Evolutionary conservation across 2,329 filamentous ascomycete species (phyloP), one percentile per base, ranked within the genome.

Genomic region (Fusarium tricinctum): DNA sequence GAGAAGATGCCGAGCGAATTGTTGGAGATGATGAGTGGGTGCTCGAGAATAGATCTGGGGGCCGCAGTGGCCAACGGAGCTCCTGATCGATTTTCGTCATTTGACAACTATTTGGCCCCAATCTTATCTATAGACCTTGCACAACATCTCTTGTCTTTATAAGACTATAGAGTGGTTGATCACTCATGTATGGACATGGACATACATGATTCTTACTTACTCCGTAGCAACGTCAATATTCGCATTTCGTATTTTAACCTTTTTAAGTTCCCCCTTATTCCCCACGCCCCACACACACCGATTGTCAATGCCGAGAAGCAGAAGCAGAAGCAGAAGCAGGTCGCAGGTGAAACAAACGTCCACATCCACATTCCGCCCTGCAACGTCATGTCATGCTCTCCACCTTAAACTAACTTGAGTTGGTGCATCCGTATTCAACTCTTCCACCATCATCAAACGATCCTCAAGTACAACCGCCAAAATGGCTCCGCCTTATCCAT

Each of bases 401-500:
- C 26, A 26, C 26, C 26, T 26, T 26, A 10, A 26, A 26, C 26
- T 26, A 10, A 33, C 32, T n/a, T 15, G 17, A 7, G 17, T 30
- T 23, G 22, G 22, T 23, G 22, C 7, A 13, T 14, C 13, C 30
- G 13, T 32, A 32, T 32, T 12, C 30, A 33, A 20, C 47, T n/a
- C 10, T 30, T 22, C 14, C 22, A 46, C 23, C 26, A 15, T 42
- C 46, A 26, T 19, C 32, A 17, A 47, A 33, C 28, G 28, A 32
- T 42, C 17, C 33, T 32, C 30, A 32, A 32, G 26, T 42, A 19
- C n/a, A 56, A 6, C 35, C 5, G 14, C 10, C 2, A 60, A 35
- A 12, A 68, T 68, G 65, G 65, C 65, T 14, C 59, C 59, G 10
- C 65, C 65, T 32, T 32, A 69, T 9, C 46, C 47, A 9, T 57